Evolutionary conservation across 2,329 filamentous ascomycete species (phyloP).

Genomic region (Colletotrichum abscissum): DNA sequence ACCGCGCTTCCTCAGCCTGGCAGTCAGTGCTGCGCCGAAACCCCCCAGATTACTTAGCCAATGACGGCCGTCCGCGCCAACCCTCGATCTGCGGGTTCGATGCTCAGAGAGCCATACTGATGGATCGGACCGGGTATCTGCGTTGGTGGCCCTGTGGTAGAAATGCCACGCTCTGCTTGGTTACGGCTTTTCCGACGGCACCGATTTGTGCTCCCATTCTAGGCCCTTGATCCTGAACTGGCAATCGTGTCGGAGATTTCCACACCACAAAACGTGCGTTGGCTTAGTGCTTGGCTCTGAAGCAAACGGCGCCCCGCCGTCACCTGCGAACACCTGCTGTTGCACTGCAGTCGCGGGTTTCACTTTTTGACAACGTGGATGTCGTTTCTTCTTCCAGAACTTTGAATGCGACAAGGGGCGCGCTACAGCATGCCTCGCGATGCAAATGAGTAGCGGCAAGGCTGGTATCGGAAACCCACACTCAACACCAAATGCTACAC

Average conservation of each 20-base stretch:
- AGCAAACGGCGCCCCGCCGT: slow-evolving; percentile 14
- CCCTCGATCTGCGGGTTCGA: slow-evolving; percentile 26
- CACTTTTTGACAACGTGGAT: slow-evolving; percentile 14
- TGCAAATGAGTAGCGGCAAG: background rate
- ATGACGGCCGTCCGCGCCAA: slow-evolving; percentile 3
- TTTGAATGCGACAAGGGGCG: background rate
- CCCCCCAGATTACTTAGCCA: background rate
- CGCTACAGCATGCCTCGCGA: background rate
- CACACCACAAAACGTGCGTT: background rate
- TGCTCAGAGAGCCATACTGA: slow-evolving; percentile 20
- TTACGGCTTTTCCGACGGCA: background rate
- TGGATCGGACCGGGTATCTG: background rate
- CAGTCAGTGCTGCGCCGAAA: background rate
- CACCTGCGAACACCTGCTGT: slow-evolving; percentile 10
- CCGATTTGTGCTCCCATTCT: background rate
- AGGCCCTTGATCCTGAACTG: slow-evolving; percentile 19
- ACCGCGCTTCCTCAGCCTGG: slow-evolving; percentile 4
- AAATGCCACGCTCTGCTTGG: background rate
- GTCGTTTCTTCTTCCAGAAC: background rate
- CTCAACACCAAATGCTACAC: background rate
- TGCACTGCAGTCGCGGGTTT: slow-evolving; percentile 20
- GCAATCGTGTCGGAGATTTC: background rate
- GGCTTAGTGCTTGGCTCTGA: slow-evolving; percentile 1
- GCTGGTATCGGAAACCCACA: slow-evolving; percentile 6
- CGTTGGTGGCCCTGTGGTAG: background rate